These are phyloP conservation scores for Cercophora sp. DNA, from an alignment of 495 filamentous ascomycete species.

Conservation along the genomic window DNA sequence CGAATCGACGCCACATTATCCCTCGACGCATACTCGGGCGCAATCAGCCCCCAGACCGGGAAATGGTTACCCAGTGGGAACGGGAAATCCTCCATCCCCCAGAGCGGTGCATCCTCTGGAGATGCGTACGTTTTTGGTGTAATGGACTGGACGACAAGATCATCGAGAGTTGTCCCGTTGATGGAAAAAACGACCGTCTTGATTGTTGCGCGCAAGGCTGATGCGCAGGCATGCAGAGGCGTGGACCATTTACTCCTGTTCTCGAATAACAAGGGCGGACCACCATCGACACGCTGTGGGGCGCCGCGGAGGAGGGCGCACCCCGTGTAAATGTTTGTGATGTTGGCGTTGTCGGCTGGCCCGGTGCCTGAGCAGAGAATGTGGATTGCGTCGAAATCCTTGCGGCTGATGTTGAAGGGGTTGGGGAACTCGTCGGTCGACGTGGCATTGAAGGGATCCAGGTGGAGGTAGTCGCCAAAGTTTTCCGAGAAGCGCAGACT, in stretches of 20 bases:
- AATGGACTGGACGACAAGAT: background rate
- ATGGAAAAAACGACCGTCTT: constrained; percentile 29
- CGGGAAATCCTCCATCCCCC: constrained; percentile 7
- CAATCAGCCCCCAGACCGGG: constrained; percentile 1
- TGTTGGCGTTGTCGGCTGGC: constrained; percentile 31
- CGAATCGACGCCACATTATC: background rate
- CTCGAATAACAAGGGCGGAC: constrained; percentile 27
- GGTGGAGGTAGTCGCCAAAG: constrained; percentile 15
- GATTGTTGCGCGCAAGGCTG: constrained; percentile 36
- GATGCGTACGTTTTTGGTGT: background rate
- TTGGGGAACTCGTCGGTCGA: constrained; percentile 14
- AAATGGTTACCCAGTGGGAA: background rate
- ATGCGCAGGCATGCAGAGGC: constrained; percentile 41
- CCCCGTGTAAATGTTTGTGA: constrained; percentile 33
- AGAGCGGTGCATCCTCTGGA: constrained; percentile 3
- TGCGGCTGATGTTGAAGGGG: constrained; percentile 23
- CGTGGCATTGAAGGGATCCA: background rate
- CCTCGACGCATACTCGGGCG: background rate
- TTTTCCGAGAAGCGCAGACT: background rate
- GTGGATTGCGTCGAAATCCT: constrained; percentile 23
- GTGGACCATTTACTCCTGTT: constrained; percentile 32
- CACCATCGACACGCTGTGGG: constrained; percentile 27
- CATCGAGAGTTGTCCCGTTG: constrained; percentile 8
- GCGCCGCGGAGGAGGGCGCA: constrained; percentile 41
- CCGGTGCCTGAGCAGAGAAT: constrained; percentile 25